Evolutionary conservation across 2,329 filamentous ascomycete genomes (phyloP), one percentile per base, ranked within the genome.

Genomic region (Mycosphaerella arachidis): DNA sequence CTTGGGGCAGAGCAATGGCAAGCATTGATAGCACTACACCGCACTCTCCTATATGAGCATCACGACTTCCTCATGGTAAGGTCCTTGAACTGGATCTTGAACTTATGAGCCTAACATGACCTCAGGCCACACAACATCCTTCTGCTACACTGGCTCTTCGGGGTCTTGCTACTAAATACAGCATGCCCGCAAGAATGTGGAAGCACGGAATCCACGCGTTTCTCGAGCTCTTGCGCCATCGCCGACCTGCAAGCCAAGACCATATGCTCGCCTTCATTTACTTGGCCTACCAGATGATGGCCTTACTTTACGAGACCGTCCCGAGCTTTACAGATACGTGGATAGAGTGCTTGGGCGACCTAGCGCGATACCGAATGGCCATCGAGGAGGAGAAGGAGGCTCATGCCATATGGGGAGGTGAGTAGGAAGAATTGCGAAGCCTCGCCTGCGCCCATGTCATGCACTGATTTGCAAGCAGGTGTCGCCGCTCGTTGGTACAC

Each of bases 111-210:
- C 53, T 54, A 31, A 58, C 37, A 20, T 33, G 7, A 20, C 6
- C 10, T 43, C 56, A 66, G 64, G 92, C 92, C 0, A 90, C 86
- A 0, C 92, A 97, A 66, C 92, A 97, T 69, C 92, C 91, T 0
- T 88, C 87, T 0, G 90, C 91, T 0, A 89, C 82, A 27, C 80
- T 81, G 0, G 84, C 87, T 0, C 72, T 97, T 0, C 81, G 84
- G 3, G 79, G 84, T 0, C 74, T 97, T 0, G 88, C 92, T 0
- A 82, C 83, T 0, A 94, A 94, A 62, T 96, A 96, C 67, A 86
- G 86, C 0, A 97, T 97, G 91, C 92, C 93, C 0, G 91, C 90
- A 0, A 80, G 93, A 0, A 94, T 97, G 90, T 97, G 94, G 94
- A 82, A 91, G 0, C 90, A 96, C 67, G 93, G 90, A 0, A 97